Conservation (phyloP, 345 rosid genomes). For the Populus deltoides region DNA sequence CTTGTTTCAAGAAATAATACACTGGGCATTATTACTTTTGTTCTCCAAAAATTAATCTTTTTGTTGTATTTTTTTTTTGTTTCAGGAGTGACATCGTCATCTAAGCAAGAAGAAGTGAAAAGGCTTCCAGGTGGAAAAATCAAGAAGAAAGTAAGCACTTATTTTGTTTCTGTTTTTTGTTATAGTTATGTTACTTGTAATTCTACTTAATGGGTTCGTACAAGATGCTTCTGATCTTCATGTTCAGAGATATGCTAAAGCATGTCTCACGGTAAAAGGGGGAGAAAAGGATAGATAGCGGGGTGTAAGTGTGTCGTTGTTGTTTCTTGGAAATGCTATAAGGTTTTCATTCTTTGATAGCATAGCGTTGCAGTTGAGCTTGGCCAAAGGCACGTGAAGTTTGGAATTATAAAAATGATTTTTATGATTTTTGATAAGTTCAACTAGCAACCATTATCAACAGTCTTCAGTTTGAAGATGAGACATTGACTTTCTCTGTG, state of each 20-base stretch:
- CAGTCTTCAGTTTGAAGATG: not conserved
- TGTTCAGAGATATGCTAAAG: too few relatives aligned
- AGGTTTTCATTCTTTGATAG: not conserved
- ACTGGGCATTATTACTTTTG: not conserved
- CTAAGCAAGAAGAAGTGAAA: constrained; percentile 76
- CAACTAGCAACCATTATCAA: not conserved
- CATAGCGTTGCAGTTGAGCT: not conserved
- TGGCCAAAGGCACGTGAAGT: not conserved
- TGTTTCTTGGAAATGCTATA: not conserved
- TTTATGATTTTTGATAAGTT: not conserved
- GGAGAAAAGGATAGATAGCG: too few relatives aligned
- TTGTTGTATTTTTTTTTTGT: not conserved
- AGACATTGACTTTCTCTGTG: not conserved
- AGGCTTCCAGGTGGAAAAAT: constrained; percentile 92
- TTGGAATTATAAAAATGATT: not conserved
- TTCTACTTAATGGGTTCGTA: too few relatives aligned
- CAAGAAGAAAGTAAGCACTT: constrained; percentile 75
- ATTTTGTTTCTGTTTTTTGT: not conserved
- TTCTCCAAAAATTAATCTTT: not conserved
- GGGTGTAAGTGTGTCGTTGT: not conserved
- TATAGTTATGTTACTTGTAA: too few relatives aligned
- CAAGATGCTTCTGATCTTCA: too few relatives aligned
- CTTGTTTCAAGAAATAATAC: not conserved
- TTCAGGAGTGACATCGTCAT: constrained; percentile 42
- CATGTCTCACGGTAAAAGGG: too few relatives aligned